Evolutionary conservation across 805 yeast species (phyloP).

Genomic region (Sungouiella thailandica): DNA sequence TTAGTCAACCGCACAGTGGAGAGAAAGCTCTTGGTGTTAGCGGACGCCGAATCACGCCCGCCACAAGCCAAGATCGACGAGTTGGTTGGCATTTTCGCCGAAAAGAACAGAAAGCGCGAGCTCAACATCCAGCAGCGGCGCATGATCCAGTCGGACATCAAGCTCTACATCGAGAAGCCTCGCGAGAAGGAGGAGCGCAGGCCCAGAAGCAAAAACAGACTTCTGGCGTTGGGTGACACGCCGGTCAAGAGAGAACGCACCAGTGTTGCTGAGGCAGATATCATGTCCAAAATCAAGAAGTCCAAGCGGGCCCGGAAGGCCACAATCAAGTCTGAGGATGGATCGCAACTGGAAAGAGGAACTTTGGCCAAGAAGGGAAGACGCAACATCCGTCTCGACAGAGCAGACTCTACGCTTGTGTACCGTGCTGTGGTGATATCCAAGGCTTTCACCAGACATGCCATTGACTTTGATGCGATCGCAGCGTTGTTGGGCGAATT

Average conservation of each 20-base stretch:
- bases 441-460: slow-evolving; percentile 51
- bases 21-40: slow-evolving; percentile 28
- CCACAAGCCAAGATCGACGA: slow-evolving; percentile 23
- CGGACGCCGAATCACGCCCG: slow-evolving; percentile 25
- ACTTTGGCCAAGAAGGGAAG: slow-evolving; percentile 12
- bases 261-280: slow-evolving; percentile 1
- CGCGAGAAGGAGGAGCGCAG: slow-evolving; percentile 1
- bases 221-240: slow-evolving; percentile 10
- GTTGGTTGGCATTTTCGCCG: slow-evolving; percentile 15
- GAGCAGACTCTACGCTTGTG: slow-evolving; percentile 48
- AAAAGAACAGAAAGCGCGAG: slow-evolving; percentile 5
- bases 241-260: slow-evolving; percentile 1
- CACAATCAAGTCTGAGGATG: slow-evolving; percentile 2
- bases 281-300: slow-evolving; percentile 7
- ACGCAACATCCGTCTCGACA: slow-evolving; percentile 25
- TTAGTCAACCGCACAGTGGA: slow-evolving; percentile 24
- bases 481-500: slow-evolving; percentile 42
- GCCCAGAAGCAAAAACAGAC: slow-evolving; percentile 8
- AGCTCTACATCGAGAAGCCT: slow-evolving; percentile 10
- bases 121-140: slow-evolving; percentile 8
- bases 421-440: slow-evolving; percentile 65
- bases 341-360: not conserved
- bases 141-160: slow-evolving; percentile 10
- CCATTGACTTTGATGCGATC: slow-evolving; percentile 63
- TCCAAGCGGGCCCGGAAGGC: slow-evolving; percentile 14